Percentiles rank a stretch among this genome's conserved stretches.
phyloP scores from a whole-genome alignment of 192 early-diverging fungal genomes.

The Umbelopsis isabellina region DNA sequence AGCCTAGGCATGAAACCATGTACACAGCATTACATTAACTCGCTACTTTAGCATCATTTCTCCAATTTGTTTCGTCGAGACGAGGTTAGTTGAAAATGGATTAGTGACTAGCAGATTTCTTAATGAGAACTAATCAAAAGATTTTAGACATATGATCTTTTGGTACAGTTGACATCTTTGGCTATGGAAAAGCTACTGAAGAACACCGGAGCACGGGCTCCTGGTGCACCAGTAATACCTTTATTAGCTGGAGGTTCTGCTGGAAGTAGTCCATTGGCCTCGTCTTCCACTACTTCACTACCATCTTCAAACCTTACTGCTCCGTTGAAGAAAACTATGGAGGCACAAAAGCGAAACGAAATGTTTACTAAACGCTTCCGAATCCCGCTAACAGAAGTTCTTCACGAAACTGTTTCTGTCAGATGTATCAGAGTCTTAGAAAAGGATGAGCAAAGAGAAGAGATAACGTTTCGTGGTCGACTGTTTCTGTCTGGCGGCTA shows the following conservation, averaged over 20 bases:
- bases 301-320: slow-evolving; percentile 29
- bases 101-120: not conserved
- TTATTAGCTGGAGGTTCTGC: not conserved
- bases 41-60: slow-evolving; percentile 59
- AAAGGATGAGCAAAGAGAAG: not conserved
- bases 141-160: slow-evolving; percentile 67
- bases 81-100: slow-evolving; percentile 46
- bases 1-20: not conserved
- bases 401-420: slow-evolving; percentile 66
- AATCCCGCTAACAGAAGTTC: slow-evolving; percentile 76
- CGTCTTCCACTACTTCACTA: not conserved
- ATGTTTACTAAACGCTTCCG: slow-evolving; percentile 79
- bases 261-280: not conserved
- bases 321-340: slow-evolving; percentile 61
- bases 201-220: slow-evolving; percentile 71
- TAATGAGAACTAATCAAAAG: not conserved
- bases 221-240: slow-evolving; percentile 37
- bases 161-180: slow-evolving; percentile 76
- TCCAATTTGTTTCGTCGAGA: slow-evolving; percentile 87
- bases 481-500: slow-evolving; percentile 79
- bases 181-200: slow-evolving; percentile 82
- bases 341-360: slow-evolving; percentile 79
- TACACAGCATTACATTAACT: not conserved
- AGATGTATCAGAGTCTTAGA: slow-evolving; percentile 46
- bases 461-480: slow-evolving; percentile 56